These are phyloP conservation scores for Mimosa bimucronata DNA, from an alignment of 306 rosid species.

Conservation along the genomic window DNA sequence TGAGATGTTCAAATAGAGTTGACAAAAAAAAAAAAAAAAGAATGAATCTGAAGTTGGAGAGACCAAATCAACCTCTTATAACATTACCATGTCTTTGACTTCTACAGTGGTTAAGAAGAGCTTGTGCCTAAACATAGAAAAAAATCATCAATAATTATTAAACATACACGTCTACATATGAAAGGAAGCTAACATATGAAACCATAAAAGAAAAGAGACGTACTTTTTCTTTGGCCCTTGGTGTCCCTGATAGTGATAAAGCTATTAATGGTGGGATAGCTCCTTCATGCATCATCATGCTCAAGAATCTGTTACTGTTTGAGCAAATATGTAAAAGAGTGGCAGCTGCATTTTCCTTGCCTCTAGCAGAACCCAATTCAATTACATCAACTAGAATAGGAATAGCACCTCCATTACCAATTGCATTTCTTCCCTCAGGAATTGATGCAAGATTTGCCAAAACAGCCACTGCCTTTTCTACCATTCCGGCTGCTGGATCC, in stretches of 20 bases:
- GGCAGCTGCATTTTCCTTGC: slow-evolving; percentile 89
- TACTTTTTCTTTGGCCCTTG: slow-evolving; percentile 97
- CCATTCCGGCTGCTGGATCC: slow-evolving; percentile 89
- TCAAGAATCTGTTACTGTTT: slow-evolving; percentile 57
- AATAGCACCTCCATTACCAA: slow-evolving; percentile 66
- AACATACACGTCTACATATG: not conserved
- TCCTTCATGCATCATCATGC: slow-evolving; percentile 82
- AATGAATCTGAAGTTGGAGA: slow-evolving; percentile 27
- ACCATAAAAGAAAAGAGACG: slow-evolving; percentile 20
- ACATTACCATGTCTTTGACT: slow-evolving; percentile 87
- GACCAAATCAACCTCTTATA: slow-evolving; percentile 69
- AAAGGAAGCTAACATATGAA: slow-evolving; percentile 26
- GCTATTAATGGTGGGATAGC: slow-evolving; percentile 92
- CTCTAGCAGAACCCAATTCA: slow-evolving; percentile 84
- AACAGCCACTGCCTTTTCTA: slow-evolving; percentile 86
- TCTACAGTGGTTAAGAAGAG: slow-evolving; percentile 85
- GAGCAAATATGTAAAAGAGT: slow-evolving; percentile 82
- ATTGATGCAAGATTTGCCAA: slow-evolving; percentile 84
- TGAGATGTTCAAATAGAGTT: slow-evolving; percentile 49
- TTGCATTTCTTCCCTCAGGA: slow-evolving; percentile 66
- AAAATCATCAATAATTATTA: slow-evolving; percentile 14
- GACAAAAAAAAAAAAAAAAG: slow-evolving; percentile 51
- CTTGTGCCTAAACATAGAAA: slow-evolving; percentile 76
- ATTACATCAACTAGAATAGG: slow-evolving; percentile 80
- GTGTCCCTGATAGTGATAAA: slow-evolving; percentile 83